phyloP scores from a whole-genome alignment of 1,139 yeast genomes.

The Hansenula anomala region DNA sequence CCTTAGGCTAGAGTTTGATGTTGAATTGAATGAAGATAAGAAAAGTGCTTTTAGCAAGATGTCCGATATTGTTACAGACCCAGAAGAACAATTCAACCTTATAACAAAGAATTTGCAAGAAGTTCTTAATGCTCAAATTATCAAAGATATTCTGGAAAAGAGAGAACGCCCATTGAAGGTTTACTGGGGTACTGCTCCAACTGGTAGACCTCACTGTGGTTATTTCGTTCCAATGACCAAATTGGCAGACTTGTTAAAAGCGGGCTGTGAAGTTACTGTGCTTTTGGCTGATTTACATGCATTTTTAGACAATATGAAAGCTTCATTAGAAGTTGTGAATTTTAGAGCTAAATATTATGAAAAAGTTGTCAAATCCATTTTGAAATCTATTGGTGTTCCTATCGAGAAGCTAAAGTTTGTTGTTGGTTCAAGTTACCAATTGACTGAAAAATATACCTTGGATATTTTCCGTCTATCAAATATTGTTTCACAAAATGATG shows the following conservation, averaged over 20 bases:
- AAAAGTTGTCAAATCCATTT: slow-evolving; percentile 72
- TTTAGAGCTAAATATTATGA: slow-evolving; percentile 91
- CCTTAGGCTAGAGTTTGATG: no score
- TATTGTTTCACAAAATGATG: slow-evolving; percentile 86
- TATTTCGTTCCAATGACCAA: slow-evolving; percentile 98
- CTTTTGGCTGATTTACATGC: slow-evolving; percentile 97
- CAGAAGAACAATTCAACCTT: slow-evolving; percentile 67
- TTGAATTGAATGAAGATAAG: no score
- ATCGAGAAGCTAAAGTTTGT: slow-evolving; percentile 82
- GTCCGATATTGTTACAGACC: slow-evolving; percentile 26
- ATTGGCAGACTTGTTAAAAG: slow-evolving; percentile 88
- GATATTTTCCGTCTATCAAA: slow-evolving; percentile 85
- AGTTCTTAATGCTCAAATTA: slow-evolving; percentile 82
- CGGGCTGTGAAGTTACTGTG: slow-evolving; percentile 93
- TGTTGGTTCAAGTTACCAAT: slow-evolving; percentile 86
- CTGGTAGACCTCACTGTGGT: slow-evolving; percentile 98
- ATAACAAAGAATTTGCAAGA: slow-evolving; percentile 90
- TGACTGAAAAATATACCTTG: slow-evolving; percentile 71
- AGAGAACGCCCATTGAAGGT: slow-evolving; percentile 77
- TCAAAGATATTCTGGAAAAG: slow-evolving; percentile 75
- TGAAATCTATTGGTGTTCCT: slow-evolving; percentile 84
- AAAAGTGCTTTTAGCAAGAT: no score
- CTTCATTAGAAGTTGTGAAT: slow-evolving; percentile 87
- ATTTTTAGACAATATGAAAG: slow-evolving; percentile 96
- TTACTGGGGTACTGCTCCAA: slow-evolving; percentile 97